Evolutionary conservation across 129 eudicot genomes (phyloP).

Genomic region (Gnaphalium uliginosum): DNA sequence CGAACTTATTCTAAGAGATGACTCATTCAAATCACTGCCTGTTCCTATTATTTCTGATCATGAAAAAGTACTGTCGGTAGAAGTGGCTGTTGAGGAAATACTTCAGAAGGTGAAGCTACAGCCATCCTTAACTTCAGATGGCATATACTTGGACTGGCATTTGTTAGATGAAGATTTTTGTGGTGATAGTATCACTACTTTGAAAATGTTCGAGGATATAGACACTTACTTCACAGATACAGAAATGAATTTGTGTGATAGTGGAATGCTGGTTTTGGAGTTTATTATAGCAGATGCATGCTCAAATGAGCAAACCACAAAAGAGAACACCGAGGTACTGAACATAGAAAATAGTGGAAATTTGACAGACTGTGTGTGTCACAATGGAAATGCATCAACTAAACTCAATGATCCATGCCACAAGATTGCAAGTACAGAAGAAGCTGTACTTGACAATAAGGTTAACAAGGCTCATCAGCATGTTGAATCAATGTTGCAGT

Average conservation of each 20-base stretch:
- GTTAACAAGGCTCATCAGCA: slow-evolving; percentile 32
- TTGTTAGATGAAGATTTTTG: slow-evolving; percentile 61
- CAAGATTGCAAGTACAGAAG: slow-evolving; percentile 44
- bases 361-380: slow-evolving; percentile 20
- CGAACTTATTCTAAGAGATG: slow-evolving; percentile 74
- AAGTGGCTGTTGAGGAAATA: slow-evolving; percentile 41
- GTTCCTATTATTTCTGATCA: slow-evolving; percentile 64
- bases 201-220: slow-evolving; percentile 51
- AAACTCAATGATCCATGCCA: slow-evolving; percentile 42
- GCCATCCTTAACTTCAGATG: slow-evolving; percentile 77
- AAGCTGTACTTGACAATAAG: slow-evolving; percentile 24
- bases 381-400: slow-evolving; percentile 32
- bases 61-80: slow-evolving; percentile 44
- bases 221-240: slow-evolving; percentile 37
- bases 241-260: slow-evolving; percentile 39
- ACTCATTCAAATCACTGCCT: slow-evolving; percentile 76
- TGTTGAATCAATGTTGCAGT: slow-evolving; percentile 49
- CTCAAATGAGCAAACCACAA: slow-evolving; percentile 19
- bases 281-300: slow-evolving; percentile 54
- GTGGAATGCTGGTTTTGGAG: slow-evolving; percentile 43
- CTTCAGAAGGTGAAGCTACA: slow-evolving; percentile 56
- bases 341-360: slow-evolving; percentile 31
- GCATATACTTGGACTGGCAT: slow-evolving; percentile 93
- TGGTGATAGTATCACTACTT: slow-evolving; percentile 36
- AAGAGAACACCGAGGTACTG: slow-evolving; percentile 51